Conservation (phyloP, 2,329 filamentous ascomycete species). For the Trichoderma sp. region DNA sequence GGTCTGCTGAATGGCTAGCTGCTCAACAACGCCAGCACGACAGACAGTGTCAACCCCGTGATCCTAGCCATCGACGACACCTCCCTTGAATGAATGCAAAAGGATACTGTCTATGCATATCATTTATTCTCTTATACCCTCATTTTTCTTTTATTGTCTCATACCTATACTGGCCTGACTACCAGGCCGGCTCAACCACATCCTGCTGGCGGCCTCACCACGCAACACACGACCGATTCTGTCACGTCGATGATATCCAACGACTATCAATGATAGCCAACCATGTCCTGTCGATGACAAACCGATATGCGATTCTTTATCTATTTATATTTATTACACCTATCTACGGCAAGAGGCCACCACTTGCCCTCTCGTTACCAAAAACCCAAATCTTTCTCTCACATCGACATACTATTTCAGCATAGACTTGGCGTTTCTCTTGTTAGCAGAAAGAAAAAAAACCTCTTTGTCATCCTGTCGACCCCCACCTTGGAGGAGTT, state of each 20-base stretch:
- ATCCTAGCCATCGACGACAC: conserved; percentile 42
- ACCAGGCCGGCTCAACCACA: not conserved
- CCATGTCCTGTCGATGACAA: conserved; percentile 8
- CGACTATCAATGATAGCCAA: conserved; percentile 14
- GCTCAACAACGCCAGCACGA: conserved; percentile 45
- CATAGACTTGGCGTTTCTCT: conserved; percentile 36
- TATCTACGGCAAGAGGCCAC: not conserved
- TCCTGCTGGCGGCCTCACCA: not conserved
- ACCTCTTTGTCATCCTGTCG: conserved; percentile 24
- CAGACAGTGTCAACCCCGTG: conserved; percentile 42
- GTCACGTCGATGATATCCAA: conserved; percentile 20
- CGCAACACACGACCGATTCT: not conserved
- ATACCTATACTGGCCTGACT: not conserved
- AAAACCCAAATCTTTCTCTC: not conserved
- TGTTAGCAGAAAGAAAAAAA: conserved; percentile 14
- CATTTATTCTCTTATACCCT: not conserved
- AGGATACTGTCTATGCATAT: not conserved
- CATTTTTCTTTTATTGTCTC: not conserved
- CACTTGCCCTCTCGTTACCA: not conserved
- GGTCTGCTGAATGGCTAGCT: conserved; percentile 50
- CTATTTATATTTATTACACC: conserved; percentile 23
- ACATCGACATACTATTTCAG: conserved; percentile 26
- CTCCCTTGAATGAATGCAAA: conserved; percentile 29
- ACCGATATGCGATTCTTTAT: conserved; percentile 24
- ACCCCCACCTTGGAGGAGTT: conserved; percentile 9